phyloP scores from a whole-genome alignment of 2,329 filamentous ascomycete genomes.

The Aspergillus sp. region DNA sequence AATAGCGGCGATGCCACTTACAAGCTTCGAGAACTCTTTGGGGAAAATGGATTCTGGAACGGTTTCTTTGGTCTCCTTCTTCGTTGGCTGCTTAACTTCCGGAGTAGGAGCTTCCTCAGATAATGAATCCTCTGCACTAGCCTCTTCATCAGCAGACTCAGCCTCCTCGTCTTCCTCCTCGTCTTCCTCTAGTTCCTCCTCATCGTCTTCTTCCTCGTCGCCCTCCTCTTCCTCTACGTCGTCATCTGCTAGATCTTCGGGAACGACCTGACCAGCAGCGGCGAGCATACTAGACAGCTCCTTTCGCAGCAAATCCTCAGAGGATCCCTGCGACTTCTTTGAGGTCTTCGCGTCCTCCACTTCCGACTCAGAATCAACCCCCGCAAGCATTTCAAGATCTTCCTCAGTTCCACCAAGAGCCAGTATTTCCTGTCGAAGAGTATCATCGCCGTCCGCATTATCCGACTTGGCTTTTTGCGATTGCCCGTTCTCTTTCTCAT shows the following conservation, averaged over 20 bases:
- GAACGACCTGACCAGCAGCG: constrained; percentile 37
- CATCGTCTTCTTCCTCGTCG: constrained; percentile 36
- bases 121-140: constrained; percentile 29
- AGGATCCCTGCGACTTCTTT: constrained; percentile 25
- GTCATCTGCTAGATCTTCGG: constrained; percentile 34
- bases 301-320: constrained; percentile 42
- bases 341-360: constrained; percentile 42
- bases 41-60: constrained; percentile 27
- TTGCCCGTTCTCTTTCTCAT: constrained; percentile 25
- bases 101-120: constrained; percentile 24
- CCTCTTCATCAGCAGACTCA: constrained; percentile 28
- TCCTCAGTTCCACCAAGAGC: constrained; percentile 51
- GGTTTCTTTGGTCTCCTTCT: constrained; percentile 21
- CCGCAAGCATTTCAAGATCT: constrained; percentile 47
- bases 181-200: constrained; percentile 36
- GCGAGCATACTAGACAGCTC: constrained; percentile 38
- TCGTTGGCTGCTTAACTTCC: constrained; percentile 24
- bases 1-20: constrained; percentile 17
- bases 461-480: constrained; percentile 20
- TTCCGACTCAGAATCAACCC: constrained; percentile 47
- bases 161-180: constrained; percentile 34
- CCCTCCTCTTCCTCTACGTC: constrained; percentile 25
- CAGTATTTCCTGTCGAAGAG: constrained; percentile 45
- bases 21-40: constrained; percentile 38
- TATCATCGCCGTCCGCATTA: constrained; percentile 27